phyloP scores from a whole-genome alignment of 495 filamentous ascomycete genomes.

The Aspergillus haitiensis region DNA sequence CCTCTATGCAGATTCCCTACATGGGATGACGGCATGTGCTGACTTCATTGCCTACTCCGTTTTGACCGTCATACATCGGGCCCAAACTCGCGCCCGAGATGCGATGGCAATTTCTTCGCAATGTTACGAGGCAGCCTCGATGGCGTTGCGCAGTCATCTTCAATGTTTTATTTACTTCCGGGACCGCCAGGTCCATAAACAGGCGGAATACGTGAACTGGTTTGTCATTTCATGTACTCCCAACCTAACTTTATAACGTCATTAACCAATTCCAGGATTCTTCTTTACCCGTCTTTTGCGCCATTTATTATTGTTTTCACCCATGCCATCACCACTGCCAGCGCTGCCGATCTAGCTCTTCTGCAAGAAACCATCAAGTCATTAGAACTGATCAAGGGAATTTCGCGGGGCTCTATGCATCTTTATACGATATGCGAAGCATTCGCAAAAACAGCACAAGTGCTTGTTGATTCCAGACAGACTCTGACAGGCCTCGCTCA shows the following conservation, averaged over 20 bases:
- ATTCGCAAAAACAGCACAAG: constrained; percentile 28
- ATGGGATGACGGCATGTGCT: constrained; percentile 32
- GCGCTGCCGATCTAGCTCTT: constrained; percentile 18
- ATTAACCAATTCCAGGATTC: constrained; percentile 22
- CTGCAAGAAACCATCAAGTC: constrained; percentile 28
- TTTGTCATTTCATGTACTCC: not conserved
- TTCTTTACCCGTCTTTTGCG: constrained; percentile 31
- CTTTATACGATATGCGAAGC: constrained; percentile 29
- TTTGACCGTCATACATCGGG: constrained; percentile 31
- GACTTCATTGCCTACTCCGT: constrained; percentile 34
- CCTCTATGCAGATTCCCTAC: constrained; percentile 31
- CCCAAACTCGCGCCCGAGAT: constrained; percentile 26
- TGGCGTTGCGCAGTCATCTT: constrained; percentile 29
- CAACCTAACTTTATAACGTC: not conserved
- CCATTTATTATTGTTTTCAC: constrained; percentile 33
- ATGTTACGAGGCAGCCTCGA: constrained; percentile 26
- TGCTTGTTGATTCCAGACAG: constrained; percentile 26
- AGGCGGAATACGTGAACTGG: constrained; percentile 33
- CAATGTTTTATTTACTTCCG: constrained; percentile 29
- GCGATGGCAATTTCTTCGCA: constrained; percentile 27
- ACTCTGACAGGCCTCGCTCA: constrained; percentile 26
- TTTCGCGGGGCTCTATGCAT: constrained; percentile 26
- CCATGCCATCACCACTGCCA: constrained; percentile 30
- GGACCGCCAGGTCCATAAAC: constrained; percentile 28
- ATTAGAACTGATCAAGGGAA: constrained; percentile 26